Conservation (phyloP, 1,139 yeast genomes). For the Magnusiomyces suaveolens region DNA sequence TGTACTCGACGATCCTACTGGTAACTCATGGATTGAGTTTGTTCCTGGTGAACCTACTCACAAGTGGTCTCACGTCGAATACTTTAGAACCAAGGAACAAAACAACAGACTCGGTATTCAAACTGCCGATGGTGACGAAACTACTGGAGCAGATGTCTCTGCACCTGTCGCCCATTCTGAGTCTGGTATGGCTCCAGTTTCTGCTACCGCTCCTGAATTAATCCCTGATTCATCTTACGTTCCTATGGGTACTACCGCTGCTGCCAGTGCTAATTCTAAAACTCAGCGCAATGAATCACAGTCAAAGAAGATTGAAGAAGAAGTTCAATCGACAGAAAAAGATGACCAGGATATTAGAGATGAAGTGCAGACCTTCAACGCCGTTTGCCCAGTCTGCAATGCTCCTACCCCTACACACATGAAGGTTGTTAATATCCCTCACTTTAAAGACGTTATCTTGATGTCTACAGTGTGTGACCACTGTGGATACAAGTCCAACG, state of each 20-base stretch:
- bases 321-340: constrained; percentile 28
- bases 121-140: constrained; percentile 43
- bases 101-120: constrained; percentile 78
- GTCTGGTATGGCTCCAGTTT: constrained; percentile 11
- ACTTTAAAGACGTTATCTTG: constrained; percentile 91
- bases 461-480: constrained; percentile 90
- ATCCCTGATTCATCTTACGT: neutral
- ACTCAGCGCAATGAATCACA: constrained; percentile 12
- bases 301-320: neutral
- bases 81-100: constrained; percentile 80
- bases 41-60: constrained; percentile 81
- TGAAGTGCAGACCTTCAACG: constrained; percentile 88
- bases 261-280: constrained; percentile 28
- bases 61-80: constrained; percentile 83
- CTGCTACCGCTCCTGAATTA: constrained; percentile 33
- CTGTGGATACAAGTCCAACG: constrained; percentile 95
- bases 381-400: constrained; percentile 86
- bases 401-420: constrained; percentile 76
- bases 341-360: constrained; percentile 86
- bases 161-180: constrained; percentile 18
- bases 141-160: constrained; percentile 29
- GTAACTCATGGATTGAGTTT: constrained; percentile 94
- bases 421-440: constrained; percentile 96
- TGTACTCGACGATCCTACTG: constrained; percentile 85
- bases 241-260: constrained; percentile 5